Base-by-base conservation (phyloP, 1,139 yeast species). In the Kodamaea plutei region DNA sequence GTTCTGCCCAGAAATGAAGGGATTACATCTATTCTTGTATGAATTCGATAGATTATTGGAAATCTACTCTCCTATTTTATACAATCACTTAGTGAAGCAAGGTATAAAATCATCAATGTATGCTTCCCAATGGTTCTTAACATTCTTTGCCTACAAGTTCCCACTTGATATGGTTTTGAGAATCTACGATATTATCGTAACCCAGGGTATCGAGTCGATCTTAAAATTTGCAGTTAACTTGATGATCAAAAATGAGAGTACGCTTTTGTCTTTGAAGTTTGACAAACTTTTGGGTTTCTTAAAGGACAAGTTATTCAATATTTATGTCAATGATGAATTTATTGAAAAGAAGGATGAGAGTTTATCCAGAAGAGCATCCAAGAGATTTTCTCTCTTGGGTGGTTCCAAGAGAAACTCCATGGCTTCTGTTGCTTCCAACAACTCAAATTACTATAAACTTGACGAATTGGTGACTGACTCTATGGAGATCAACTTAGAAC, bases 101-200 rank as follows among this genome's bases (percentile, higher is more conserved):
- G 96, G 96, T 4, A 79, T 91, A 14, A 75, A 81, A 39, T 81
- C 95, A 1, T 81, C 91, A 14, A 89, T 89, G 96, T 91, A 85
- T 62, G 96, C 96, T 0, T 76, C 91, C 1, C 96, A 91, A 56
- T 91, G 97, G 97, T 88, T 91, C 51, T 68, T 88, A 45, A 91
- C 98, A 0, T 72, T 91, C 44, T 91, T 91, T 61, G 95, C 96
- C 9, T 91, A 91, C 63, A 84, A 84, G 50, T 85, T 89, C 56
- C 97, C 98, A 9, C 61, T 85, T 31, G 83, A 79, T 34, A 79
- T 87, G 47, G 95, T 87, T 23, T 64, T 84, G 41, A 69, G 95
- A 36, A 84, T 91, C 26, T 83, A 77, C 52, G 97, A 91, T 60
- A 74, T 84, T 34, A 76, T 91, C 11, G 74, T 91, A 29, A 81